Evolutionary conservation across 345 rosid genomes (phyloP), one percentile per base, ranked within the genome.

Genomic region (Euphorbia pulcherrima): DNA sequence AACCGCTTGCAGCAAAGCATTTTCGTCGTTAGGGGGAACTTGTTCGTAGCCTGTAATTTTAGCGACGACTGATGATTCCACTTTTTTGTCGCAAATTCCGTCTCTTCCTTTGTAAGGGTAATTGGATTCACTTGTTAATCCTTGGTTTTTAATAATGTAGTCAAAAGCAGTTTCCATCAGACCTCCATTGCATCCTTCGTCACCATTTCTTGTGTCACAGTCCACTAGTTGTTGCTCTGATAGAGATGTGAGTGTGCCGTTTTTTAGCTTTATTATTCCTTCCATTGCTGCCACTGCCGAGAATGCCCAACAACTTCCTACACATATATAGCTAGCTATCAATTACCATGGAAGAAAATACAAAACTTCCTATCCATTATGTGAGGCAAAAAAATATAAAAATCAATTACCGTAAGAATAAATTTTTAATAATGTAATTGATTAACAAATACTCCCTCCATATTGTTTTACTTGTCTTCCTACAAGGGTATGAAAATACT

Each of bases 241-340:
- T 4, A 88, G 60, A n/a, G 90, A 81, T 35, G 78, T 24, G 44
- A 88, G 66, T 21, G 75, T 83, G 6, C 93, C 80, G 0, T 64
- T 74, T 17, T 59, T 72, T 66, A 88, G 78, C 68, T 78, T 68
- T 26, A 69, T 76, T 13, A 80, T 57, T 60, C 90, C 88, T 78
- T 88, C 88, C 24, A 80, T 74, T 10, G 87, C 88, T 63, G 88
- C 90, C 57, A 81, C 79, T 0, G 88, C 81, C 9, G 88, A 80
- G 74, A 84, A 87, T 50, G 90, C 90, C 92, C 88, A 85, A 60
- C 92, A 87, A 78, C 75, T 47, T 8, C 86, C 92, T 85, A 17
- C 4, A 27, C 8, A 51, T 35, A n/a, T n/a, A n/a, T n/a, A n/a
- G n/a, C n/a, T n/a, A n/a, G n/a, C n/a, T n/a, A n/a, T n/a, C n/a